Percentiles rank a stretch among this genome's conserved stretches.
Conservation (phyloP, 345 rosid genomes). For the Citropsis articulata region DNA sequence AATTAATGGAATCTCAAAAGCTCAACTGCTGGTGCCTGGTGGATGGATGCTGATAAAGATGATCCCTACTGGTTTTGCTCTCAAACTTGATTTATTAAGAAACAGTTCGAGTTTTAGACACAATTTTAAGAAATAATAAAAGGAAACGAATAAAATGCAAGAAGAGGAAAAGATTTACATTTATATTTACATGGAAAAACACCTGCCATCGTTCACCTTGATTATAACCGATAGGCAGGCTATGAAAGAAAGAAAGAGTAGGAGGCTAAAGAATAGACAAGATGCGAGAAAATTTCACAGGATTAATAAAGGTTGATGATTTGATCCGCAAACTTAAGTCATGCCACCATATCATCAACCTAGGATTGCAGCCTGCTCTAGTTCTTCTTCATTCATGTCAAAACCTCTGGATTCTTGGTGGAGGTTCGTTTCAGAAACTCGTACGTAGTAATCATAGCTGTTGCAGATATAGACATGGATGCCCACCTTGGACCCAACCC, state of each 20-base stretch:
- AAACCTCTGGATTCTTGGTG: slow-evolving; percentile 60
- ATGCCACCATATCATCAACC: neutral
- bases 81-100: neutral
- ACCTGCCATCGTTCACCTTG: slow-evolving; percentile 8
- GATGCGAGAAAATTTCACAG: neutral
- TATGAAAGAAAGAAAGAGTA: neutral
- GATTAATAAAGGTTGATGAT: slow-evolving; percentile 45
- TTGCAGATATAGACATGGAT: slow-evolving; percentile 93
- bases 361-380: neutral
- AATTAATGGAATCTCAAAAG: neutral
- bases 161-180: neutral
- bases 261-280: neutral
- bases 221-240: slow-evolving; percentile 9
- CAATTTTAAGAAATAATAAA: neutral
- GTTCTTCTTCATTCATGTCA: slow-evolving; percentile 23
- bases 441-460: slow-evolving; percentile 93
- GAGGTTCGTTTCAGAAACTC: slow-evolving; percentile 93
- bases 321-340: neutral
- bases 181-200: neutral
- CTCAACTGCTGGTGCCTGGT: neutral
- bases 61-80: neutral
- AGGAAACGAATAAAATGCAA: neutral
- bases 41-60: neutral
- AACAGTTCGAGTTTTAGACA: neutral
- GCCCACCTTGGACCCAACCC: slow-evolving; percentile 95